phyloP scores from a whole-genome alignment of 2,329 filamentous ascomycete species.

The Graphiopsis chlorocephala region DNA sequence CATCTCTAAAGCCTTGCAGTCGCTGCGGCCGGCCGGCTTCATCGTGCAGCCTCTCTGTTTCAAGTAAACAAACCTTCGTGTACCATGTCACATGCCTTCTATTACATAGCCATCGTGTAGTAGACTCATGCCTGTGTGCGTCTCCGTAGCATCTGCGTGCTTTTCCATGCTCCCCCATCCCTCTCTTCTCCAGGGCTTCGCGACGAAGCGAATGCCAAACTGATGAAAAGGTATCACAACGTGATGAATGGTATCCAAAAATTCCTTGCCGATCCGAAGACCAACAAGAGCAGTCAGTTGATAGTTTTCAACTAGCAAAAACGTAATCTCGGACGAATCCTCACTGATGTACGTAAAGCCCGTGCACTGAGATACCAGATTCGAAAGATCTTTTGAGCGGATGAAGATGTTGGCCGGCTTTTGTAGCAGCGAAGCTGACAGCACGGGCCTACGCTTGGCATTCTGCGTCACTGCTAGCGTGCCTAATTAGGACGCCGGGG shows the following conservation, averaged over 20 bases:
- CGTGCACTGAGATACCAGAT: conserved; percentile 61
- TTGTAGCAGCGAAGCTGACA: conserved; percentile 42
- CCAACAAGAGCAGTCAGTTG: conserved; percentile 71
- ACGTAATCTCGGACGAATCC: conserved; percentile 82
- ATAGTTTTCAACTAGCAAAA: conserved; percentile 92
- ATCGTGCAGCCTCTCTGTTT: background rate
- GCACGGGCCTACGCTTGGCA: background rate
- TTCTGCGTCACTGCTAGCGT: background rate
- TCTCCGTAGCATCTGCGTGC: background rate
- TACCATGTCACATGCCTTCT: background rate
- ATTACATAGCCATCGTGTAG: background rate
- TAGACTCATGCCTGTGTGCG: background rate
- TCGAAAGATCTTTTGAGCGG: background rate
- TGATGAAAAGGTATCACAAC: conserved; percentile 16
- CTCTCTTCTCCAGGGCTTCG: conserved; percentile 14
- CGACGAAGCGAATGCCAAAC: conserved; percentile 2
- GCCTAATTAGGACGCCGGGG: background rate
- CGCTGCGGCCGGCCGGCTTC: background rate
- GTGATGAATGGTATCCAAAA: conserved; percentile 54
- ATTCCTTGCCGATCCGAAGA: conserved; percentile 72
- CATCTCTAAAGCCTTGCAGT: background rate
- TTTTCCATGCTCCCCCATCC: background rate
- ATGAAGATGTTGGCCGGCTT: background rate
- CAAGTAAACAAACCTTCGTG: background rate
- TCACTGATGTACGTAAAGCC: conserved; percentile 82